Conservation (phyloP, 169 alveolate species). For the Eimeria nieschulzi region DNA sequence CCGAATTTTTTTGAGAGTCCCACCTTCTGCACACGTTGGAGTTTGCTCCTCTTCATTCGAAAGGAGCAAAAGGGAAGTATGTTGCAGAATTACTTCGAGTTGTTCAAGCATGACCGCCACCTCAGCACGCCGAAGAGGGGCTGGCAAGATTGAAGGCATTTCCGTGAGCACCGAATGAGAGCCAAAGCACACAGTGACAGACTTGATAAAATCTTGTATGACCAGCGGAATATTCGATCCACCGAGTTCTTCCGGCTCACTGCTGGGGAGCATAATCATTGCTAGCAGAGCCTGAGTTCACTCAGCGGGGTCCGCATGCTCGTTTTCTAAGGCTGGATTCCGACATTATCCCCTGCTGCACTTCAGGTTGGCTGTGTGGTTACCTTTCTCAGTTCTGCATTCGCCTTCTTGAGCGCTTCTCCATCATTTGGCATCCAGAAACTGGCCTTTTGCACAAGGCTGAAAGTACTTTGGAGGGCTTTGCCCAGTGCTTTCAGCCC, state of each 20-base stretch:
- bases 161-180: conserved; percentile 9
- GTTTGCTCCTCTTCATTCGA: conserved; percentile 32
- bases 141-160: conserved; percentile 62
- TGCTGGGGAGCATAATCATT: conserved; percentile 58
- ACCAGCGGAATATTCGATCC: conserved; percentile 40
- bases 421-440: conserved; percentile 26
- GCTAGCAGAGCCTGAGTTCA: conserved; percentile 33
- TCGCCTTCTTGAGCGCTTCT: conserved; percentile 9
- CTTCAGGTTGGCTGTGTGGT: neutral
- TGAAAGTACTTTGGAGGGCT: conserved; percentile 31
- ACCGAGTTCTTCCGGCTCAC: conserved; percentile 50
- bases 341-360: neutral
- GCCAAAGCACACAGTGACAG: conserved; percentile 59
- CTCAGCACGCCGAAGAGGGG: conserved; percentile 69
- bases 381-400: conserved; percentile 61
- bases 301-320: no score
- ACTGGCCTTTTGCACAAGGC: conserved; percentile 36
- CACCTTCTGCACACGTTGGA: conserved; percentile 27
- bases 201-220: conserved; percentile 44
- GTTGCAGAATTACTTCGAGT: conserved; percentile 38
- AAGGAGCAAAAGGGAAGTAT: conserved; percentile 61
- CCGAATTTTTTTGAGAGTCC: neutral
- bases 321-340: no score
- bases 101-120: conserved; percentile 70
- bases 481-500: conserved; percentile 46